Conservation (phyloP, 805 yeast genomes). For the Starmerella scarabaei region DNA sequence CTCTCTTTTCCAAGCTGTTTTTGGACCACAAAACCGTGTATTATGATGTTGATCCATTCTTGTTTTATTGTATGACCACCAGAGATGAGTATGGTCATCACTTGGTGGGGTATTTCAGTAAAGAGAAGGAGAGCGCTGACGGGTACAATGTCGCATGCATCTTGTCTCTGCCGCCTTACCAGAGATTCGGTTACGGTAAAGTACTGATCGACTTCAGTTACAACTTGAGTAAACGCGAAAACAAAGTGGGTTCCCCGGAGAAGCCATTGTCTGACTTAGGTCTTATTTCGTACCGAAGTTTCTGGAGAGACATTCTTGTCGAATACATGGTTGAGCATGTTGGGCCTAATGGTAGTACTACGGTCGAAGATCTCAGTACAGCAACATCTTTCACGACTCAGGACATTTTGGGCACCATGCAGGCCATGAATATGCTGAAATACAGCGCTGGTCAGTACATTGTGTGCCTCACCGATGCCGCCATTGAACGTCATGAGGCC, state of each 20-base stretch:
- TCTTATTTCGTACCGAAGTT: conserved; percentile 81
- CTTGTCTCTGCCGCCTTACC: conserved; percentile 89
- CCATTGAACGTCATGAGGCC: conserved; percentile 62
- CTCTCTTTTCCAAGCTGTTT: conserved; percentile 78
- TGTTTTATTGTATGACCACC: conserved; percentile 90
- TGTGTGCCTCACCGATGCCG: conserved; percentile 73
- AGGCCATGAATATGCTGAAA: conserved; percentile 75
- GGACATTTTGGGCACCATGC: conserved; percentile 85
- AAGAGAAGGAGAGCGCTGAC: conserved; percentile 93
- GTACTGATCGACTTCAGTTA: conserved; percentile 86
- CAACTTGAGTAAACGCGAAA: conserved; percentile 75
- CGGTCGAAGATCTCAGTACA: conserved; percentile 81
- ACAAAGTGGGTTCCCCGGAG: conserved; percentile 92
- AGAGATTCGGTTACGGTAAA: conserved; percentile 87
- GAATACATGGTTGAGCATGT: conserved; percentile 51
- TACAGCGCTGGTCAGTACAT: conserved; percentile 94
- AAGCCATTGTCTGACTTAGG: conserved; percentile 95
- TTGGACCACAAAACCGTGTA: conserved; percentile 92
- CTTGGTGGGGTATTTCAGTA: conserved; percentile 89
- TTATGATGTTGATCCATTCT: conserved; percentile 95
- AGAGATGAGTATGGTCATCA: conserved; percentile 88
- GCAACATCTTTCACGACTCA: conserved; percentile 91
- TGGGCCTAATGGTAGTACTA: conserved; percentile 45
- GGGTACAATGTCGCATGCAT: conserved; percentile 95
- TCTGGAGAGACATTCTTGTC: conserved; percentile 86